Base-by-base conservation (phyloP, 805 yeast genomes). In the Pichia sporocuriosa region DNA sequence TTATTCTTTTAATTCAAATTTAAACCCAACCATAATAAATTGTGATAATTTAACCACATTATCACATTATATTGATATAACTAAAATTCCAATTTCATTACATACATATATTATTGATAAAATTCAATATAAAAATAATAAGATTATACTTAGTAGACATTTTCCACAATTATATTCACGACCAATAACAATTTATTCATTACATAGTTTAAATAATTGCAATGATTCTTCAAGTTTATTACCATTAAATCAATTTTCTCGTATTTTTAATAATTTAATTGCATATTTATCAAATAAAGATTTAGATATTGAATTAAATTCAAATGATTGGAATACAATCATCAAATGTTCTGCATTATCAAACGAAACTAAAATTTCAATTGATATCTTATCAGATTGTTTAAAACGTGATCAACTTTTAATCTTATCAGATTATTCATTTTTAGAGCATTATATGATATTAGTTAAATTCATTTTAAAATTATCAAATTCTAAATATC, bases 41-140 rank as follows among this genome's bases (percentile, higher is more conserved):
- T 65, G 70, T 46, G 66, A 63, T 23, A 59, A 56, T 40, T 40
- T 68, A 3, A 52, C 67, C 2, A 54, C 50, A 7, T 45, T 69
- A 21, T 51, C 84, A 4, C 66, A 68, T 27, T 60, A 71, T 47
- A 66, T 89, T 19, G 96, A 89, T 59, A 77, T 90, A 32, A 81
- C 94, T 3, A 72, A 72, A 41, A 62, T 90, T 34, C 79, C 89
- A 49, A 80, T 90, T 32, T 80, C 89, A 2, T 69, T 89, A 32
- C 75, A 77, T 36, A 84, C 86, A 6, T 88, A 86, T 57, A 62
- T 80, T 12, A 47, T 54, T n/a, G 66, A 62, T 39, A 46, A 49
- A 31, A 79, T 81, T 54, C 84, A 86, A 51, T 70, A 71, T 44
- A 70, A 72, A 41, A 67, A 76, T 32, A 69, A 68, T 39, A 71